Base-by-base conservation (phyloP, 225 moss, liverwort and hornwort species). In the Neckera pumila region DNA sequence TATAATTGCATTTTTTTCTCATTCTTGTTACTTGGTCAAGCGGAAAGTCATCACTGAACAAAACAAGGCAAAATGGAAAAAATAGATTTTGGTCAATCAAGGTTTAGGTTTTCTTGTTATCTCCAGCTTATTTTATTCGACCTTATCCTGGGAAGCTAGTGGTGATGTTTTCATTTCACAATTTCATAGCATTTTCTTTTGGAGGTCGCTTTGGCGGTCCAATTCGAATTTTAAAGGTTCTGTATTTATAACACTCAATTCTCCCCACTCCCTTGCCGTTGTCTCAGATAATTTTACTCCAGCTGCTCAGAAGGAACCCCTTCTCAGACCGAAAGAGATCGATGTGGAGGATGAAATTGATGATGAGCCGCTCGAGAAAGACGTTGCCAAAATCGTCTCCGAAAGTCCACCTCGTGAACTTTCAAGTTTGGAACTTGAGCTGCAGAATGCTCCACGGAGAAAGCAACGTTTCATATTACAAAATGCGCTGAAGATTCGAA, bases 401-500 rank as follows among this genome's bases (percentile, higher is more conserved):
- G 91, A 87, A 58, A 89, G 65, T 61, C 86, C 79, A 83, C 88
- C 89, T 82, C 85, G 74, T 22, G 89, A 91, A 67, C 89, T 90
- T 87, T 87, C 91, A n/a, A 85, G 91, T 58, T 90, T 95, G 54
- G 92, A 92, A 82, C 81, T 87, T 54, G 90, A 95, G 87, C 85
- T 97, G 67, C 90, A 95, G 84, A 92, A 90, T 59, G 95, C 94
- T 75, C 97, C 98, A 10, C 92, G 95, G 47, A 97, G 96, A 87
- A 96, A 88, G 89, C 96, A 93, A 89, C 93, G 95, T 63, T 97
- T 97, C 63, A 85, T 98, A 54, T 80, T 98, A 85, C 95, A 96
- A 72, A 96, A 95, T 84, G 98, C 96, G 71, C 79, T 97, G 91
- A 98, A 98, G 89, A 95, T 98, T 66, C 93, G 93, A 65, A 90